These are phyloP conservation scores for Bombardia bombarda DNA, from an alignment of 495 filamentous ascomycete species.

Conservation along the genomic window DNA sequence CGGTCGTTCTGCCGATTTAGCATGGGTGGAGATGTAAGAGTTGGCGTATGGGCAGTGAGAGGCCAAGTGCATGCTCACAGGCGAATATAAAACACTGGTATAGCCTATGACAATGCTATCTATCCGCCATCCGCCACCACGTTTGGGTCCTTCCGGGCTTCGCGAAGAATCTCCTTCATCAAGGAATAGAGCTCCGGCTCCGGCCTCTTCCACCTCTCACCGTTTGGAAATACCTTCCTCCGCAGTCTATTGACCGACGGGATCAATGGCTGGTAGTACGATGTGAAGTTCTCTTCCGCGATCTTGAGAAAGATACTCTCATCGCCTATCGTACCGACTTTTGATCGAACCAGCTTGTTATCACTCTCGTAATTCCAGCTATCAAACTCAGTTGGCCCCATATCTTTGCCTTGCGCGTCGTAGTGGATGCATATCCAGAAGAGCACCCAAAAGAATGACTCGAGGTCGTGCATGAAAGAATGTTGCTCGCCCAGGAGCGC, in stretches of 20 bases:
- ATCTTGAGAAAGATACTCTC: slow-evolving; percentile 27
- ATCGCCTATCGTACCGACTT: slow-evolving; percentile 4
- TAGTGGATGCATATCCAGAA: slow-evolving; percentile 43
- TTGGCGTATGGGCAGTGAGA: too few species aligned
- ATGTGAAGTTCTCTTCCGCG: slow-evolving; percentile 23
- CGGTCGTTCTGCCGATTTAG: too few species aligned
- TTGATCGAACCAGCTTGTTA: slow-evolving; percentile 2
- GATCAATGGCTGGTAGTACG: slow-evolving; percentile 10
- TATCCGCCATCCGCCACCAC: background rate
- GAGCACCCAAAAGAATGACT: slow-evolving; percentile 49
- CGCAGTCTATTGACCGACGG: slow-evolving; percentile 25
- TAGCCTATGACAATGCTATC: background rate
- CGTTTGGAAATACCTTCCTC: slow-evolving; percentile 24
- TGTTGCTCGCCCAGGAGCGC: slow-evolving; percentile 30
- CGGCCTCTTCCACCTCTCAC: slow-evolving; percentile 15
- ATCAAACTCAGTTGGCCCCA: slow-evolving; percentile 14
- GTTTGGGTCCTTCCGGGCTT: slow-evolving; percentile 13
- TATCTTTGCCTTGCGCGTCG: slow-evolving; percentile 14
- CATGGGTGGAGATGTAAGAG: too few species aligned
- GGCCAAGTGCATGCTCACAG: too few species aligned
- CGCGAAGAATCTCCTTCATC: slow-evolving; percentile 17
- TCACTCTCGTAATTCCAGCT: slow-evolving; percentile 18
- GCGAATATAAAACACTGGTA: too few species aligned
- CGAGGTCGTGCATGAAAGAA: slow-evolving; percentile 40
- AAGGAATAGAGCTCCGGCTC: slow-evolving; percentile 15